Percentiles rank a stretch among this genome's conserved stretches.
Evolutionary conservation across 2,329 filamentous ascomycete genomes (phyloP).

Genomic region (Mycosphaerella sp.): DNA sequence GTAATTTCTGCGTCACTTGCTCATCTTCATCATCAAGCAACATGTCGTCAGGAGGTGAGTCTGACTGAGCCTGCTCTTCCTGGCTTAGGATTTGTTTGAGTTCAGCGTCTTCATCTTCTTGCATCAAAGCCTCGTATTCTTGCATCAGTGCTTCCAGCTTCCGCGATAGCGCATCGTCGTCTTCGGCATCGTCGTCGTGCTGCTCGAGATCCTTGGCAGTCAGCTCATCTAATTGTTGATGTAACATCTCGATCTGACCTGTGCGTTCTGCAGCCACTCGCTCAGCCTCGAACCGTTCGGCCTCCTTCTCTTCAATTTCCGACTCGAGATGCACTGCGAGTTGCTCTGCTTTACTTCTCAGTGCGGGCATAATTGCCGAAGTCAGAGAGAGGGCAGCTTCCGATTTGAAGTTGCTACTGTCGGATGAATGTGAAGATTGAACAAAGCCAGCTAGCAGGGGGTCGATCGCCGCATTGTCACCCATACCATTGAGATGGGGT

Average conservation of each 20-base stretch:
- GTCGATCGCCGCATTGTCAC: conserved; percentile 25
- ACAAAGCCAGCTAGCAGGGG: conserved; percentile 20
- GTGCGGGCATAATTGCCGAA: conserved; percentile 54
- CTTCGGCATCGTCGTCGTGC: conserved; percentile 30
- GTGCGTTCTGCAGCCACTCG: conserved; percentile 54
- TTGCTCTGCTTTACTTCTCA: conserved; percentile 43
- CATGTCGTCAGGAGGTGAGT: conserved; percentile 15
- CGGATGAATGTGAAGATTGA: conserved; percentile 6
- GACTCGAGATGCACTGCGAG: conserved; percentile 57
- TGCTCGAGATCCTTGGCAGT: conserved; percentile 50
- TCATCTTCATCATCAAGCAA: conserved; percentile 35
- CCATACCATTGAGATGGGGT: conserved; percentile 16
- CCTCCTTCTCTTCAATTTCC: conserved; percentile 67
- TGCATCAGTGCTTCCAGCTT: conserved; percentile 34
- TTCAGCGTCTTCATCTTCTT: conserved; percentile 41
- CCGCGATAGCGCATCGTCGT: conserved; percentile 35
- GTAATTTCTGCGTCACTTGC: conserved; percentile 49
- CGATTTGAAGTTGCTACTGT: conserved; percentile 35
- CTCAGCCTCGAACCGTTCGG: conserved; percentile 43
- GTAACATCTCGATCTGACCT: conserved; percentile 57
- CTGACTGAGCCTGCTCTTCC: conserved; percentile 32
- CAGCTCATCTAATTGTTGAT: conserved; percentile 49
- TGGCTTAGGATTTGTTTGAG: conserved; percentile 33
- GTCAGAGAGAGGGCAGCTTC: conserved; percentile 54
- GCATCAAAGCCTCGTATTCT: conserved; percentile 41